Percentiles rank a stretch among this genome's conserved stretches.
Conservation (phyloP, 768 basidiomycete species). For the Boletus sp. region DNA sequence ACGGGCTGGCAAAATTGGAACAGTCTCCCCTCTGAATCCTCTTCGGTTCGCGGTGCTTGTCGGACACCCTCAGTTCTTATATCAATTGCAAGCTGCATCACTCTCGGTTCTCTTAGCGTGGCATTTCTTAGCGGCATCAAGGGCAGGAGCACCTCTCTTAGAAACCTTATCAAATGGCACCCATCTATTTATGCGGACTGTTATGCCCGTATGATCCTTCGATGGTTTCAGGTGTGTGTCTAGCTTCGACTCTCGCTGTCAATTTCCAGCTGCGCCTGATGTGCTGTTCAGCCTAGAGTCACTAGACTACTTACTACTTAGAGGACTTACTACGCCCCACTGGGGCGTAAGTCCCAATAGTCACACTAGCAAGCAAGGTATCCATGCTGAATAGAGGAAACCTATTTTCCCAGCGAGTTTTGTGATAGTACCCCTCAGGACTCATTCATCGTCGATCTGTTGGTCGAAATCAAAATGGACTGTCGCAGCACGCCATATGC, state of each 20-base stretch:
- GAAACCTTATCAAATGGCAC: conserved; percentile 63
- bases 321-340: too few species aligned
- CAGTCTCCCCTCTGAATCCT: not conserved
- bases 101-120: conserved; percentile 8
- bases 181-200: conserved; percentile 71
- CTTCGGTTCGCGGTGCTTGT: not conserved
- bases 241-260: not conserved
- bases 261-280: not conserved
- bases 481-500: not conserved
- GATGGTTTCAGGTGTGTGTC: conserved; percentile 55
- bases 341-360: too few species aligned
- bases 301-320: conserved; percentile 71
- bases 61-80: conserved; percentile 7
- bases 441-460: not conserved
- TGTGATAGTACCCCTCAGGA: not conserved
- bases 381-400: conserved; percentile 78
- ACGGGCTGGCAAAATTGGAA: not conserved
- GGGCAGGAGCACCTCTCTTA: not conserved
- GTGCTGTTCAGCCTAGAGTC: conserved; percentile 36
- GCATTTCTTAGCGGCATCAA: not conserved
- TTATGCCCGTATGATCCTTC: conserved; percentile 82
- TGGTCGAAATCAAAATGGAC: not conserved
- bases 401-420: conserved; percentile 80
- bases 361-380: conserved; percentile 71
- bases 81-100: not conserved